Conservation (phyloP, 352 stramenopile genomes). For the Pythium plurisporium region DNA sequence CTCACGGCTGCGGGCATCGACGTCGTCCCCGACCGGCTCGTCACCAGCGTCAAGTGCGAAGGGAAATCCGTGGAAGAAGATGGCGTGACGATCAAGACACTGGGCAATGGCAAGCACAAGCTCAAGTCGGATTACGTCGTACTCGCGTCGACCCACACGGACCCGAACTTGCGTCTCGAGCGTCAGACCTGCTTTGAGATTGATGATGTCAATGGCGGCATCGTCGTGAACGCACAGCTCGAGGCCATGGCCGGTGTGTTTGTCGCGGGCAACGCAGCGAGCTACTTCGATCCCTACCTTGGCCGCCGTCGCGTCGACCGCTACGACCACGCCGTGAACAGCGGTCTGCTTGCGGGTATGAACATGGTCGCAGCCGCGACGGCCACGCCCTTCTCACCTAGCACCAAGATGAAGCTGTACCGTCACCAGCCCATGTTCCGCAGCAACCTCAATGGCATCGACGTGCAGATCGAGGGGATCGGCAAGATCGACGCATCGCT, state of each 20-base stretch:
- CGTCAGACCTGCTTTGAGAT: conserved; percentile 72
- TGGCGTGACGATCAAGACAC: conserved; percentile 49
- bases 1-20: conserved; percentile 62
- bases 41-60: conserved; percentile 71
- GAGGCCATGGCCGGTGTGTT: conserved; percentile 89
- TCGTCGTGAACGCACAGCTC: conserved; percentile 88
- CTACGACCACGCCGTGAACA: conserved; percentile 93
- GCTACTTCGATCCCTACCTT: conserved; percentile 88
- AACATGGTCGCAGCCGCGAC: conserved; percentile 71
- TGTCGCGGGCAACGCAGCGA: conserved; percentile 85
- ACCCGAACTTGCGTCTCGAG: conserved; percentile 72
- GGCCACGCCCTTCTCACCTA: conserved; percentile 12
- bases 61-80: conserved; percentile 36
- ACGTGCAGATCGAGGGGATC: conserved; percentile 80
- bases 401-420: conserved; percentile 77
- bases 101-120: conserved; percentile 62
- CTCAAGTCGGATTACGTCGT: conserved; percentile 89
- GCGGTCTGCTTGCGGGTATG: conserved; percentile 72
- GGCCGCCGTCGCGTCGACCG: conserved; percentile 84
- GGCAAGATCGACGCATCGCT: conserved; percentile 81
- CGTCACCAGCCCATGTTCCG: conserved; percentile 87
- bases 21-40: conserved; percentile 58
- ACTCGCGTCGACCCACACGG: conserved; percentile 89
- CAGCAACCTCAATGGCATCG: conserved; percentile 65
- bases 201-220: conserved; percentile 81